Conservation (phyloP, 139 green algal species). For the Penium margaritaceum region DNA sequence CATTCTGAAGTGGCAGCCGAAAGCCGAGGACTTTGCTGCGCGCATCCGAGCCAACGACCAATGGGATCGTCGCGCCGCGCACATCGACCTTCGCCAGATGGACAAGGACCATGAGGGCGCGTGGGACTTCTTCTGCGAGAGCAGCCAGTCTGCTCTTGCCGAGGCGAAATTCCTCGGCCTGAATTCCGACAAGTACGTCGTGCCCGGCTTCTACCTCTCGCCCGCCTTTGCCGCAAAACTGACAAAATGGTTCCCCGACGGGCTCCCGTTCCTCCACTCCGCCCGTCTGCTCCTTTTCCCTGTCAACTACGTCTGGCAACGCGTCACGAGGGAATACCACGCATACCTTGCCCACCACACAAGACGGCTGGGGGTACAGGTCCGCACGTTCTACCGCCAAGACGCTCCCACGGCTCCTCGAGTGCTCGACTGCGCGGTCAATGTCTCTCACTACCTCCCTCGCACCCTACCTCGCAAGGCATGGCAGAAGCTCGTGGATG, state of each 20-base stretch:
- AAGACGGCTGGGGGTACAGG: slow-evolving; percentile 2
- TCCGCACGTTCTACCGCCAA: slow-evolving; percentile 4
- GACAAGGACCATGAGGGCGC: slow-evolving; percentile 6
- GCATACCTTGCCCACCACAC: slow-evolving; percentile 2
- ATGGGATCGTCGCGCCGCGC: too few species aligned
- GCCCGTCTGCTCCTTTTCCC: slow-evolving; percentile 1
- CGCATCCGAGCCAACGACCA: too few species aligned
- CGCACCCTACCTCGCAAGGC: slow-evolving; percentile 1
- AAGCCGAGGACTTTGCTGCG: too few species aligned
- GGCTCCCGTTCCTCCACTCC: neutral
- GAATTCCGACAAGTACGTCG: slow-evolving; percentile 15
- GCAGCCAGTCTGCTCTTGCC: neutral
- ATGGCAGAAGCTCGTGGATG: too few species aligned
- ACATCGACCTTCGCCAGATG: too few species aligned
- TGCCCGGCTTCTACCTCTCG: slow-evolving; percentile 19
- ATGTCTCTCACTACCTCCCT: slow-evolving; percentile 10
- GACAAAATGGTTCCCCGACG: neutral
- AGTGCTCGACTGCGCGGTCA: slow-evolving; percentile 7
- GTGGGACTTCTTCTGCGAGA: slow-evolving; percentile 23
- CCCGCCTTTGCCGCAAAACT: neutral
- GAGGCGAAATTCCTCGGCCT: slow-evolving; percentile 4
- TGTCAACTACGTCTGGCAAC: slow-evolving; percentile 24
- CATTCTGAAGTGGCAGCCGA: too few species aligned
- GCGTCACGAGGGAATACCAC: slow-evolving; percentile 19
- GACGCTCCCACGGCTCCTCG: slow-evolving; percentile 5